phyloP scores from a whole-genome alignment of 306 rosid genomes.

The Prosopis cineraria region DNA sequence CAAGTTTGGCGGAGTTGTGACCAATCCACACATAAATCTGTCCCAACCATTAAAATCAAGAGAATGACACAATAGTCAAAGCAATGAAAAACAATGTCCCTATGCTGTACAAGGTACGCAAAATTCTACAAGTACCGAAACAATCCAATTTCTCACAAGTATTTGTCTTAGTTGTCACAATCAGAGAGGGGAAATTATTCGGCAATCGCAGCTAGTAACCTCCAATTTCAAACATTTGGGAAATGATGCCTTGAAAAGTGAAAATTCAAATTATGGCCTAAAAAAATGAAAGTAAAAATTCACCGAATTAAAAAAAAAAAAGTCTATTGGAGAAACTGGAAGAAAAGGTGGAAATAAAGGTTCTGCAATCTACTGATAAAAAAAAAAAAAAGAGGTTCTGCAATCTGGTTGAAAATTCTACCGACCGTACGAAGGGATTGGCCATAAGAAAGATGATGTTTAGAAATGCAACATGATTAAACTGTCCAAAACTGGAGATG shows the following conservation, averaged over 20 bases:
- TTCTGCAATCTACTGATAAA: not conserved
- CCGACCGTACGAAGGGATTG: not conserved
- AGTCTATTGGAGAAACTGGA: not conserved
- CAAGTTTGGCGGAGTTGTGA: slow-evolving; percentile 77
- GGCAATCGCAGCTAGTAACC: not conserved
- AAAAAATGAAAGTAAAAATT: not conserved
- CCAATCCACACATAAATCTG: slow-evolving; percentile 92
- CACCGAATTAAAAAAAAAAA: not conserved
- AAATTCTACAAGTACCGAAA: not conserved
- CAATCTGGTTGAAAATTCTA: not conserved
- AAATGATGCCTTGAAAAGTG: not conserved
- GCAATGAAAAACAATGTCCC: slow-evolving; percentile 11
- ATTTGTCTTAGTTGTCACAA: not conserved
- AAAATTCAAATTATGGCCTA: not conserved
- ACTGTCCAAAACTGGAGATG: not conserved
- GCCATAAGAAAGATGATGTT: not conserved
- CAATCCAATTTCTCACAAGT: not conserved
- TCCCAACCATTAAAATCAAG: slow-evolving; percentile 19
- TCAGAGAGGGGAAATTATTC: not conserved
- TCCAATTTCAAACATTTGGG: not conserved
- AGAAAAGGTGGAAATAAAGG: not conserved
- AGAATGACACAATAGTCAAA: not conserved
- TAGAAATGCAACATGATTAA: not conserved
- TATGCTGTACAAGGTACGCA: not conserved
- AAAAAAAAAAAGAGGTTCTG: not conserved